Evolutionary conservation across 2,329 filamentous ascomycete species (phyloP).

Genomic region (Fusarium multiceps): DNA sequence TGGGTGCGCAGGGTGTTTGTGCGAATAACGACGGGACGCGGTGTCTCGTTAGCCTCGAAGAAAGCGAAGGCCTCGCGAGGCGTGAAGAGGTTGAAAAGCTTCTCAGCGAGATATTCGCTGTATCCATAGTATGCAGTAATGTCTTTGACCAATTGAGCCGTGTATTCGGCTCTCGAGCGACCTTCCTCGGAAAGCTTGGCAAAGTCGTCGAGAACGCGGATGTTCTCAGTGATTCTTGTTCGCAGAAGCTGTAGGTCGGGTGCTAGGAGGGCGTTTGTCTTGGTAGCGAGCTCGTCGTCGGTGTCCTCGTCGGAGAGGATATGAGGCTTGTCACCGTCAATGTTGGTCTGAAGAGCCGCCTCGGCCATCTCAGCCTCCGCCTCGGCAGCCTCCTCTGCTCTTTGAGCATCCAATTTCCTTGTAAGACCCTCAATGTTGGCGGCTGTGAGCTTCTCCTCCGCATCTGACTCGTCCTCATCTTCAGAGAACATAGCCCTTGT

Average conservation of each 20-base stretch:
- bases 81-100: conserved; percentile 91
- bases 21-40: conserved; percentile 92
- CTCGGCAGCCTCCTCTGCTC: conserved; percentile 81
- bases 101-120: conserved; percentile 92
- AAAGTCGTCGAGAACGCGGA: conserved; percentile 91
- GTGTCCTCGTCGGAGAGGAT: conserved; percentile 73
- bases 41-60: conserved; percentile 98
- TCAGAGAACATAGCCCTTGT: conserved; percentile 85
- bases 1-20: conserved; percentile 91
- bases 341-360: conserved; percentile 90
- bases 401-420: conserved; percentile 81
- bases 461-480: conserved; percentile 88
- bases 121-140: conserved; percentile 98
- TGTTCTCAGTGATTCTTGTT: conserved; percentile 89
- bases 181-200: conserved; percentile 81
- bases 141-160: conserved; percentile 85
- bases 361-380: conserved; percentile 89
- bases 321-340: conserved; percentile 78
- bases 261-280: conserved; percentile 74
- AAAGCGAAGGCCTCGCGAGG: conserved; percentile 96
- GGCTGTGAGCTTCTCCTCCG: conserved; percentile 89
- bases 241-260: conserved; percentile 92
- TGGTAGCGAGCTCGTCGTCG: conserved; percentile 68
- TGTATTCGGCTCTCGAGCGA: conserved; percentile 89
- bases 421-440: conserved; percentile 96